phyloP scores from a whole-genome alignment of 2,329 filamentous ascomycete genomes.

The Tolypocladium tropicale region DNA sequence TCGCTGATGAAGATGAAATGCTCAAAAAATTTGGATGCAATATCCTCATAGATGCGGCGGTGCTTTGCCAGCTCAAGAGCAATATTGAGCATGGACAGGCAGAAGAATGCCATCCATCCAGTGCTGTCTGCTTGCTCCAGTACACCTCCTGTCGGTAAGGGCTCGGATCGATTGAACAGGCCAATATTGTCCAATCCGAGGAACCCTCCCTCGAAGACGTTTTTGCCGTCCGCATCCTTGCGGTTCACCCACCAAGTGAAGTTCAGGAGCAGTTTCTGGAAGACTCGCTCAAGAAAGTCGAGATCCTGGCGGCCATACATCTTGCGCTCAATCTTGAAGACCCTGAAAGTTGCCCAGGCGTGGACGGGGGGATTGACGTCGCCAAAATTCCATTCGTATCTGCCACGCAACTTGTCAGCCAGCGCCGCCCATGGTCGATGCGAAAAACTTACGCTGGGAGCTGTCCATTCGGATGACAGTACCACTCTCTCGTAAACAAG shows the following conservation, averaged over 20 bases:
- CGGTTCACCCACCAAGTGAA: constrained; percentile 99
- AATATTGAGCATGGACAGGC: constrained; percentile 93
- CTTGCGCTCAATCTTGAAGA: constrained; percentile 97
- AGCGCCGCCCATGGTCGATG: background rate
- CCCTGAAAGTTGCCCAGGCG: constrained; percentile 89
- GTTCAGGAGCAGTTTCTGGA: constrained; percentile 90
- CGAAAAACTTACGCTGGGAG: constrained; percentile 59
- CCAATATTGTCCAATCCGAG: constrained; percentile 95
- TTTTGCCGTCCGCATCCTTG: constrained; percentile 89
- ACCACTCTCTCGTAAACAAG: constrained; percentile 94
- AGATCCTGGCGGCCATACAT: constrained; percentile 91
- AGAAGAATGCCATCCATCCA: constrained; percentile 99
- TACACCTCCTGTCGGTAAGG: constrained; percentile 83
- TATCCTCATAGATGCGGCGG: constrained; percentile 88
- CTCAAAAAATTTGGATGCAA: constrained; percentile 97
- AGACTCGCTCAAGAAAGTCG: constrained; percentile 91
- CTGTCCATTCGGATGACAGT: constrained; percentile 96
- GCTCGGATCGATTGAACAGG: constrained; percentile 92
- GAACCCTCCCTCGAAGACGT: constrained; percentile 95
- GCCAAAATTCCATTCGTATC: constrained; percentile 91
- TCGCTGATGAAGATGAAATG: constrained; percentile 98
- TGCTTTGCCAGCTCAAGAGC: constrained; percentile 91
- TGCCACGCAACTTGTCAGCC: constrained; percentile 15
- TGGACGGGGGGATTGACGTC: constrained; percentile 96
- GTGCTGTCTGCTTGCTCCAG: constrained; percentile 96